Percentiles rank a stretch among this genome's conserved stretches.
Conservation (phyloP, 2,329 filamentous ascomycete species). For the Trichoderma pleuroti region DNA sequence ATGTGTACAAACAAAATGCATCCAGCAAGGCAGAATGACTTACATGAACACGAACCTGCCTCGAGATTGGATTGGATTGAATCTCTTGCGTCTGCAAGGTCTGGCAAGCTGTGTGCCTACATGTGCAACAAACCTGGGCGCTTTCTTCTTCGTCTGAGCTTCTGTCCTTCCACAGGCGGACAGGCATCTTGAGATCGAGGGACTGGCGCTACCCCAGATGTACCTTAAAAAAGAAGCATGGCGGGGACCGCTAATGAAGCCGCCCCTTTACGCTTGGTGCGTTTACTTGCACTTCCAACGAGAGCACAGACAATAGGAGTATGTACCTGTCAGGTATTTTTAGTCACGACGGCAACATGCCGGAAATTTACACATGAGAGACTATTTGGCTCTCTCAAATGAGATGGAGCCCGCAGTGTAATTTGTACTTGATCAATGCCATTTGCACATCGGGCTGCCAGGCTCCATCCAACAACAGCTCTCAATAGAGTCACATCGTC, state of each 20-base stretch:
- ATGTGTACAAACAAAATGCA: not conserved
- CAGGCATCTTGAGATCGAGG: not conserved
- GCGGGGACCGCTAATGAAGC: constrained; percentile 13
- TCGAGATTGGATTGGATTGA: not conserved
- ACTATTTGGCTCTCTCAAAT: not conserved
- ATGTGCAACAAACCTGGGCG: not conserved
- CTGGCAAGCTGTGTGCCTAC: not conserved
- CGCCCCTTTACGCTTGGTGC: not conserved
- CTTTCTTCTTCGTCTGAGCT: not conserved
- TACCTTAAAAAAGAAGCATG: not conserved
- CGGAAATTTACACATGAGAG: not conserved
- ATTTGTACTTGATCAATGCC: not conserved
- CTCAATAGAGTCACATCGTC: not conserved
- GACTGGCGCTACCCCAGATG: constrained; percentile 3
- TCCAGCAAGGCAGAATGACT: not conserved
- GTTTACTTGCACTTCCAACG: not conserved
- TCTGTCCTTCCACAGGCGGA: not conserved
- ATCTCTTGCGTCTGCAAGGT: not conserved
- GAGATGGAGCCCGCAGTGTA: not conserved
- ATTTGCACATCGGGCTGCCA: not conserved
- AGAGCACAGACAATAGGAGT: not conserved
- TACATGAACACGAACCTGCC: constrained; percentile 2
- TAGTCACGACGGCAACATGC: not conserved
- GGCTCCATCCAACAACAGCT: not conserved
- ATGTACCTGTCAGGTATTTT: constrained; percentile 1